Conservation (phyloP, 805 yeast species). For the Clavispora vitiphila region DNA sequence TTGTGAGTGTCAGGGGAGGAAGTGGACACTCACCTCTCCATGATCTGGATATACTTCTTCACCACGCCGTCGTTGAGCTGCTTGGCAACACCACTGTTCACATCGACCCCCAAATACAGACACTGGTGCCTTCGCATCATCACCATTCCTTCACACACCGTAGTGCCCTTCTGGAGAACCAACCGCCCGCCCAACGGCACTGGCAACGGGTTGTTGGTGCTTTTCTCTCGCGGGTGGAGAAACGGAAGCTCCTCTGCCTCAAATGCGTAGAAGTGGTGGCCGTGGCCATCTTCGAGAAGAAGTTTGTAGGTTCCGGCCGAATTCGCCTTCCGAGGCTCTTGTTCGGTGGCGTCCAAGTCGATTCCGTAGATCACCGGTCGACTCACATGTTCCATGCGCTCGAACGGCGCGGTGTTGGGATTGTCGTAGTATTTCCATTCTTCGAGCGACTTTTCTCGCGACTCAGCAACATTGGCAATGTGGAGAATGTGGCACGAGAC, state of each 20-base stretch:
- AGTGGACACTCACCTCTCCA: constrained; percentile 16
- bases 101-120: constrained; percentile 27
- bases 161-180: constrained; percentile 45
- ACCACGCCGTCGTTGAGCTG: constrained; percentile 31
- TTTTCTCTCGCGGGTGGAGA: constrained; percentile 25
- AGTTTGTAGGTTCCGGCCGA: constrained; percentile 41
- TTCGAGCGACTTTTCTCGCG: constrained; percentile 52
- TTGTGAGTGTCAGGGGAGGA: neutral
- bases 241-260: constrained; percentile 53
- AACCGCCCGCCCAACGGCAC: constrained; percentile 53
- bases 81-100: constrained; percentile 19
- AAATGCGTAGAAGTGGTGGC: constrained; percentile 51
- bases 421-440: constrained; percentile 48
- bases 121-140: constrained; percentile 30
- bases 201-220: constrained; percentile 26
- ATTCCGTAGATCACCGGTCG: constrained; percentile 37
- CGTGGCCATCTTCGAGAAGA: constrained; percentile 49
- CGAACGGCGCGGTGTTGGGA: constrained; percentile 56
- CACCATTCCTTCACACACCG: constrained; percentile 43
- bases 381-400: constrained; percentile 43
- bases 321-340: constrained; percentile 2
- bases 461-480: constrained; percentile 48
- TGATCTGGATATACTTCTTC: constrained; percentile 20
- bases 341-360: constrained; percentile 36
- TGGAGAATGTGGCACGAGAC: constrained; percentile 52